Evolutionary conservation across 441 rosid genomes (phyloP), one percentile per base, ranked within the genome.

Genomic region (Populus hybrid): DNA sequence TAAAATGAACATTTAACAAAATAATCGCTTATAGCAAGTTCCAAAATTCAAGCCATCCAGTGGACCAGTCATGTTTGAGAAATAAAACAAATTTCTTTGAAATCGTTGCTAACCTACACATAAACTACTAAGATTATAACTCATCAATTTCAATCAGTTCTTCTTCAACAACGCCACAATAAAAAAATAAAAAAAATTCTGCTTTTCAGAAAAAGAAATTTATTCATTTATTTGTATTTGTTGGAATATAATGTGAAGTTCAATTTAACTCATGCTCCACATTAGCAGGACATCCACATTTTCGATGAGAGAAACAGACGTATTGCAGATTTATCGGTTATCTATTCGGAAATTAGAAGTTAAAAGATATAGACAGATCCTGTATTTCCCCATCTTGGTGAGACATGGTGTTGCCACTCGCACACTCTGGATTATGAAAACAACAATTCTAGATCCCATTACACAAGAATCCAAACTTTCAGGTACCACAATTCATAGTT

Each of bases 1-100:
- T 34, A 76, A 61, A 78, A 28, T 63, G 54, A 71, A 68, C 30
- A 36, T 35, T 64, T 35, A 61, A 35, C 72, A 71, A 9, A 65
- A 32, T 24, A 50, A 67, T 78, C 40, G 26, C 54, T 20, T 23
- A 30, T 21, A 61, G 40, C 66, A 59, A 78, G 66, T 14, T 64
- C 50, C 59, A 6, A 3, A 66, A 67, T 10, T 9, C 32, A 61
- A 24, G 24, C 32, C 35, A 3, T 50, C 35, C 34, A n/a, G 23
- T 35, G 23, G 32, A 30, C 28, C n/a, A 14, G 9, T 36, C 18
- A 34, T 11, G n/a, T 57, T 69, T 16, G 35, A 61, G 23, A 35
- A 57, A 20, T 69, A 24, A 6, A 42, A 59, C 24, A 10, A 6
- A 5, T 50, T 14, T 10, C 12, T 76, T 50, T n/a, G 70, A 67